These are phyloP conservation scores for Tuber magnatum DNA, from an alignment of 495 filamentous ascomycete species.

Conservation along the genomic window DNA sequence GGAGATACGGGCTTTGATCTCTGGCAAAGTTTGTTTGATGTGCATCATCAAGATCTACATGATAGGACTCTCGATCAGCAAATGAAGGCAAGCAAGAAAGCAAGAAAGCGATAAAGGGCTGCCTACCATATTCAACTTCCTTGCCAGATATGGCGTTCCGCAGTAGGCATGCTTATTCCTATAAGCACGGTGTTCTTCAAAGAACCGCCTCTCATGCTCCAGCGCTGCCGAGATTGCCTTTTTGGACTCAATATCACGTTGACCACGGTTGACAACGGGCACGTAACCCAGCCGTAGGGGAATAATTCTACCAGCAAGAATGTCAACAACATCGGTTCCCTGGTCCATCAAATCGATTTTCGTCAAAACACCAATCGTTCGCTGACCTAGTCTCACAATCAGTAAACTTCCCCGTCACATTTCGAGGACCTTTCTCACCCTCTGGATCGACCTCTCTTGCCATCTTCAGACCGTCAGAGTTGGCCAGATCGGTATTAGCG, in stretches of 20 bases:
- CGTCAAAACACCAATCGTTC: slow-evolving; percentile 96
- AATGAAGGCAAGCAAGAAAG: background rate
- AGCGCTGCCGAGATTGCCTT: slow-evolving; percentile 86
- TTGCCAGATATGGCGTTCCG: slow-evolving; percentile 90
- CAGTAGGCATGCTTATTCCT: slow-evolving; percentile 98
- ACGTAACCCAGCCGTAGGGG: slow-evolving; percentile 93
- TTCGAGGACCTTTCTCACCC: slow-evolving; percentile 44
- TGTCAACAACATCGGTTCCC: slow-evolving; percentile 98
- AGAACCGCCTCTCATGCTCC: slow-evolving; percentile 93
- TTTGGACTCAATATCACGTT: slow-evolving; percentile 96
- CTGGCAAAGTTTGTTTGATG: slow-evolving; percentile 98
- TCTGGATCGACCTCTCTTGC: slow-evolving; percentile 97
- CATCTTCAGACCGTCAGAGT: slow-evolving; percentile 95
- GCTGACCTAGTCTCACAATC: slow-evolving; percentile 48
- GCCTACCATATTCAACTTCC: slow-evolving; percentile 84
- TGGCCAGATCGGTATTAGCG: slow-evolving; percentile 95
- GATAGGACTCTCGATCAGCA: slow-evolving; percentile 20
- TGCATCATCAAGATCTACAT: slow-evolving; percentile 97
- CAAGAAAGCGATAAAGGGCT: background rate
- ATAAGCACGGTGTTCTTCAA: slow-evolving; percentile 98
- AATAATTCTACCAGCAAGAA: slow-evolving; percentile 96
- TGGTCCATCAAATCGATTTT: slow-evolving; percentile 99
- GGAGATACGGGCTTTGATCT: slow-evolving; percentile 93
- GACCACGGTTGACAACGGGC: slow-evolving; percentile 97
- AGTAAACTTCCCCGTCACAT: background rate